Conservation (phyloP, 2,329 filamentous ascomycete species). For the Colletotrichum sp. region DNA sequence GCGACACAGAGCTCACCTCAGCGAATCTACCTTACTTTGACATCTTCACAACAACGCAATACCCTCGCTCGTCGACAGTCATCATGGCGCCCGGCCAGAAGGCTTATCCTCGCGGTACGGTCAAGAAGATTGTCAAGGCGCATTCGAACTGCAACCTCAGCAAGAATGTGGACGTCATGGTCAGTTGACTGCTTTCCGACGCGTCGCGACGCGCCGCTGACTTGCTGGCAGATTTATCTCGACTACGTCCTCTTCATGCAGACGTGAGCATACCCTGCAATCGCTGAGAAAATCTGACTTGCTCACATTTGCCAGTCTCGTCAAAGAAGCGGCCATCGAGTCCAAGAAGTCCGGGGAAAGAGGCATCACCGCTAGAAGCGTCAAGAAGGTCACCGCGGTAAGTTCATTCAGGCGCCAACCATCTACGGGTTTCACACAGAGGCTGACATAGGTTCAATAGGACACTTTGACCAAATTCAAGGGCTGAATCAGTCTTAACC, state of each 20-base stretch:
- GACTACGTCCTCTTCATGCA: constrained; percentile 86
- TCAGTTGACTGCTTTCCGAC: constrained; percentile 43
- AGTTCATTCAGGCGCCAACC: constrained; percentile 30
- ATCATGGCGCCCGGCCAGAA: constrained; percentile 71
- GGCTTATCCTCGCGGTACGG: constrained; percentile 80
- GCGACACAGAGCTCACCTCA: background rate
- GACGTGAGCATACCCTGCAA: constrained; percentile 42
- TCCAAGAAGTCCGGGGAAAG: constrained; percentile 77
- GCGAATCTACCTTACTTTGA: background rate
- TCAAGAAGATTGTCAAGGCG: constrained; percentile 90
- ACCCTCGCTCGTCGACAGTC: background rate
- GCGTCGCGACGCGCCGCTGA: constrained; percentile 30
- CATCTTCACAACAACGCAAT: background rate
- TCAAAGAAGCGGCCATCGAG: constrained; percentile 81
- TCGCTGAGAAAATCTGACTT: background rate
- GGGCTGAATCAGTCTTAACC: constrained; percentile 38
- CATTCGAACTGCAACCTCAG: constrained; percentile 81
- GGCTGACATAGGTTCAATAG: constrained; percentile 38
- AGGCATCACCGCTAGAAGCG: constrained; percentile 74
- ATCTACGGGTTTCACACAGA: background rate
- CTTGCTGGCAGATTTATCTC: constrained; percentile 71
- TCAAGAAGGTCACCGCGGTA: constrained; percentile 80
- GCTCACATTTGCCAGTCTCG: constrained; percentile 43
- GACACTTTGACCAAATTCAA: constrained; percentile 72
- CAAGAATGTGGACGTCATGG: constrained; percentile 86